Evolutionary conservation across 306 rosid species (phyloP), one percentile per base, ranked within the genome.

Genomic region (Mimosa pudica): DNA sequence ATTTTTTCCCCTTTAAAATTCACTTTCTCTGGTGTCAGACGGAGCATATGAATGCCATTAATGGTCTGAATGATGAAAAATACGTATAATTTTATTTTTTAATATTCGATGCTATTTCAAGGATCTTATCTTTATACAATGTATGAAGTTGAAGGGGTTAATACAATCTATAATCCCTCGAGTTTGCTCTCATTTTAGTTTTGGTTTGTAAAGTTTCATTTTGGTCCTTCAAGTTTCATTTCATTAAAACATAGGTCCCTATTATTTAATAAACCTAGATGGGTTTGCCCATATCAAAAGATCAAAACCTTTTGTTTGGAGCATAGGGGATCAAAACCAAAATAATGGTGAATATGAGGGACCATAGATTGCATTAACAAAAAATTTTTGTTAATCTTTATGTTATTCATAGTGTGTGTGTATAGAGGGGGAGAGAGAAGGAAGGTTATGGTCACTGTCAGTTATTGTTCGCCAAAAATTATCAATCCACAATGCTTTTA

Each of bases 1-100:
- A 16, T 52, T 52, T 17, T 14, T 51, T 52, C 17, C 17, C 2
- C 20, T 52, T 52, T 16, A 5, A 16, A 69, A 32, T 46, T 46
- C 38, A 14, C 73, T 49, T 70, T 11, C 82, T 76, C 69, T 35
- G 69, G 60, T 77, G 18, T 72, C 72, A 49, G 57, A 72, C 45
- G 70, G 58, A 71, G 72, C 73, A 49, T 78, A 42, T 74, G 71
- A 70, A 46, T 76, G 73, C 49, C 49, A 10, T 57, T n/a, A 47
- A 52, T 61, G 61, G 42, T 55, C 51, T 66, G 68, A 62, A 30
- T 8, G 9, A 30, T 62, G 42, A 78, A 45, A 51, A 14, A 55
- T 13, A 51, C 17, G 14, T 5, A 51, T 0, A 57, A 57, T 8
- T 18, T 5, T 57, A 57, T 57, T 20, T 8, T 57, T 57, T 8